Percentiles rank a stretch among this genome's conserved stretches.
Conservation (phyloP, 2,329 filamentous ascomycete species). For the Colletotrichum tropicicola region DNA sequence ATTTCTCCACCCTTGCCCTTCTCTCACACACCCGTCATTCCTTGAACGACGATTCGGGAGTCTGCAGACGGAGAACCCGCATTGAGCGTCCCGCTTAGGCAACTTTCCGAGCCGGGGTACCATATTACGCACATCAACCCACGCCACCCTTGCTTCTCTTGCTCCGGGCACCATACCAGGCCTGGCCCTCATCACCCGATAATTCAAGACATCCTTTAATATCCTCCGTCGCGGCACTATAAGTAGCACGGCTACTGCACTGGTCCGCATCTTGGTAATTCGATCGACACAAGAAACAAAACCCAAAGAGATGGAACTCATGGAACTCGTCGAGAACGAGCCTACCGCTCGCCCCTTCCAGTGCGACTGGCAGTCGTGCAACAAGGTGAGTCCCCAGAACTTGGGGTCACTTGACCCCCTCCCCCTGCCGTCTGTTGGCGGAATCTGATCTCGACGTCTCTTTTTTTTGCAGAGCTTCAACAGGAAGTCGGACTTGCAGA, state of each 20-base stretch:
- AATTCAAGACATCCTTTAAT: slow-evolving; percentile 24
- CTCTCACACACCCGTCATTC: background rate
- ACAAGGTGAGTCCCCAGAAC: slow-evolving; percentile 58
- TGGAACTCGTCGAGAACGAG: slow-evolving; percentile 73
- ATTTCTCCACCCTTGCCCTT: slow-evolving; percentile 8
- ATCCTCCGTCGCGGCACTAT: slow-evolving; percentile 10
- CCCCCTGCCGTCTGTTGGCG: background rate
- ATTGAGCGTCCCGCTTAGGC: slow-evolving; percentile 26
- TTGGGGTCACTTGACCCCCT: background rate
- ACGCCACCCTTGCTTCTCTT: slow-evolving; percentile 23
- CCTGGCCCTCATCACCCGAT: slow-evolving; percentile 21
- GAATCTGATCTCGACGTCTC: slow-evolving; percentile 31
- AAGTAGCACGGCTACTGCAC: slow-evolving; percentile 29
- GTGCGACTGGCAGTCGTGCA: slow-evolving; percentile 70
- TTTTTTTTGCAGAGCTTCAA: slow-evolving; percentile 69
- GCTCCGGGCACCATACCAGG: background rate
- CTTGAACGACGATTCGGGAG: slow-evolving; percentile 23
- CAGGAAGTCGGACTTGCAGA: slow-evolving; percentile 75
- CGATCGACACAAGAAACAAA: slow-evolving; percentile 35
- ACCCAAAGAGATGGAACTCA: slow-evolving; percentile 64
- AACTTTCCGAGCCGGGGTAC: slow-evolving; percentile 22
- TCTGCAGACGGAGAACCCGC: slow-evolving; percentile 22
- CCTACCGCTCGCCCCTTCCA: slow-evolving; percentile 69
- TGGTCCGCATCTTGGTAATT: slow-evolving; percentile 41
- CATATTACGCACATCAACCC: slow-evolving; percentile 23